A percentile compares a stretch with the other conserved stretches of the same genome.
Conservation (phyloP, 2,329 filamentous ascomycete genomes). For the Colletotrichum sp. region DNA sequence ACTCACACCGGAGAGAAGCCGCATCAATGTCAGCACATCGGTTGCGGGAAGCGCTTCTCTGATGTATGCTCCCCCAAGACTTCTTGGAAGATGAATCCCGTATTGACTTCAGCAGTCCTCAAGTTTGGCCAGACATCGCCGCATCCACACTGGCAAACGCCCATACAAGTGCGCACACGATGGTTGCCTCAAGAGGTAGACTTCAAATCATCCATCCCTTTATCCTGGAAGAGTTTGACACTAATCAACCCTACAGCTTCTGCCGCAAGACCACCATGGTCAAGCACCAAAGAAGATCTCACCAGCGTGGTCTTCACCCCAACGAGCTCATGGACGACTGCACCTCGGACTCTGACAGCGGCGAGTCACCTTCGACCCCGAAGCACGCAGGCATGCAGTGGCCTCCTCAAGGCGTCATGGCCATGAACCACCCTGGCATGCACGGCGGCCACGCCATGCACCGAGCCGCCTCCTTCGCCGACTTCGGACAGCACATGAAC, state of each 20-base stretch:
- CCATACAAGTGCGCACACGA: constrained; percentile 68
- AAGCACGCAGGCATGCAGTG: constrained; percentile 58
- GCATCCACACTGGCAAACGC: constrained; percentile 71
- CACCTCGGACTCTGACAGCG: constrained; percentile 61
- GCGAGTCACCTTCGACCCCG: constrained; percentile 65
- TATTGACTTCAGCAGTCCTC: constrained; percentile 59
- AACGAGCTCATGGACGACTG: constrained; percentile 59
- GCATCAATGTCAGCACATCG: constrained; percentile 69
- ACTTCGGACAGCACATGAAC: constrained; percentile 58
- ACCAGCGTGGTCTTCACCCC: constrained; percentile 63
- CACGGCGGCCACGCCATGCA: constrained; percentile 48
- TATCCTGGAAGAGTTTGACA: neutral
- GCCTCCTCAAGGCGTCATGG: constrained; percentile 48
- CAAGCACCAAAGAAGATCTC: constrained; percentile 68
- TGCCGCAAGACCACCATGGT: constrained; percentile 77
- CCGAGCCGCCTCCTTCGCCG: constrained; percentile 58
- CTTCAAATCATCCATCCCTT: neutral
- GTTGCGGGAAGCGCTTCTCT: constrained; percentile 73
- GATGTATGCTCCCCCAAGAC: constrained; percentile 54
- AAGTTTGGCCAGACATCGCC: constrained; percentile 67
- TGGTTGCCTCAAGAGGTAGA: constrained; percentile 66
- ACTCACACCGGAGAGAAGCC: constrained; percentile 77
- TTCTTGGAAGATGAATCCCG: neutral
- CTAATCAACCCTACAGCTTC: constrained; percentile 54
- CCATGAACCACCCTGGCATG: constrained; percentile 39